Percentiles rank a stretch among this genome's conserved stretches.
phyloP scores from a whole-genome alignment of 805 yeast genomes.

The Scheffersomyces ergatensis region DNA sequence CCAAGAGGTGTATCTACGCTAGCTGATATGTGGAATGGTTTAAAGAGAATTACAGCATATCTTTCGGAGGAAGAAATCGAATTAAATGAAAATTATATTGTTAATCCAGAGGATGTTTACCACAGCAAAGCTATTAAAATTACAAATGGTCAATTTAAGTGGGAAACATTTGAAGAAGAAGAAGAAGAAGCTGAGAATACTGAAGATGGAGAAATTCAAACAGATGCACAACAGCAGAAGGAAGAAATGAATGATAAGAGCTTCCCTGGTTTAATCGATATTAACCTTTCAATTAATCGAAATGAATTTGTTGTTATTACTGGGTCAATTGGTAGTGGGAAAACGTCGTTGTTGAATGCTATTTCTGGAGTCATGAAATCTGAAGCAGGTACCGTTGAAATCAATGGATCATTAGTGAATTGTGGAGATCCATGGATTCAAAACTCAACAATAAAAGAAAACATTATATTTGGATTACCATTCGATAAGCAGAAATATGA shows the following conservation, averaged over 20 bases:
- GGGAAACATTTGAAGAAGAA: slow-evolving; percentile 42
- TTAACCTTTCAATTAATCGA: slow-evolving; percentile 52
- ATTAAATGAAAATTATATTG: slow-evolving; percentile 2
- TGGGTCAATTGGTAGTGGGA: slow-evolving; percentile 83
- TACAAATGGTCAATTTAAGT: slow-evolving; percentile 56
- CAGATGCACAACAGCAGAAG: slow-evolving; percentile 4
- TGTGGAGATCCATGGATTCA: slow-evolving; percentile 82
- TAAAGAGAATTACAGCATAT: slow-evolving; percentile 52
- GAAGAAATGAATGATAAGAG: slow-evolving; percentile 9
- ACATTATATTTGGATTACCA: slow-evolving; percentile 65
- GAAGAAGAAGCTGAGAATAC: slow-evolving; percentile 6
- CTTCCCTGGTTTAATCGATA: slow-evolving; percentile 46
- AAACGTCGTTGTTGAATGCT: slow-evolving; percentile 69
- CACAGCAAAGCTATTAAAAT: slow-evolving; percentile 41
- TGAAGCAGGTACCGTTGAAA: slow-evolving; percentile 46
- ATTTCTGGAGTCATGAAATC: slow-evolving; percentile 70
- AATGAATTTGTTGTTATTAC: slow-evolving; percentile 77
- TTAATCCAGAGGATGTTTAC: slow-evolving; percentile 1
- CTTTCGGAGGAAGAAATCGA: slow-evolving; percentile 39
- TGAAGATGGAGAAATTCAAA: not conserved
- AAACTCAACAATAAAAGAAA: slow-evolving; percentile 73
- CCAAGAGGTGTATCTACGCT: slow-evolving; percentile 65
- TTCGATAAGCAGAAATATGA: slow-evolving; percentile 52
- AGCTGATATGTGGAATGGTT: slow-evolving; percentile 61
- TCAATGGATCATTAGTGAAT: slow-evolving; percentile 52